Conservation (phyloP, 2,329 filamentous ascomycete genomes). For the Penicillium sp. region DNA sequence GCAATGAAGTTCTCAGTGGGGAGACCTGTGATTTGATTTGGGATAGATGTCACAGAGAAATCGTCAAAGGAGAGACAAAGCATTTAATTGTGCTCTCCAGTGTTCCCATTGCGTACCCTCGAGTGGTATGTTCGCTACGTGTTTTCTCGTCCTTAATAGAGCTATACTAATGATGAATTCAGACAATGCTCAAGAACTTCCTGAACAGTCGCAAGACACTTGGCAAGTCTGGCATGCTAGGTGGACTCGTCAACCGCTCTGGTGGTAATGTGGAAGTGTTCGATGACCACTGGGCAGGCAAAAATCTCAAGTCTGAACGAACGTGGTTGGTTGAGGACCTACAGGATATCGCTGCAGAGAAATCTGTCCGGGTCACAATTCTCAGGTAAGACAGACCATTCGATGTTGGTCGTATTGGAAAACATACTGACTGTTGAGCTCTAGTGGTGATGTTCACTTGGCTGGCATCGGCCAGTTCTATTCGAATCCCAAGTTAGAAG, state of each 20-base stretch:
- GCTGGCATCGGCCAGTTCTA: slow-evolving; percentile 93
- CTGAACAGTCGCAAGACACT: slow-evolving; percentile 86
- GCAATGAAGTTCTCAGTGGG: slow-evolving; percentile 74
- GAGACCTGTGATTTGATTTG: slow-evolving; percentile 84
- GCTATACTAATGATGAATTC: slow-evolving; percentile 42
- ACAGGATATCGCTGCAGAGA: slow-evolving; percentile 88
- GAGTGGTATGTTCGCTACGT: slow-evolving; percentile 57
- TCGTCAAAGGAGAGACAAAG: slow-evolving; percentile 78
- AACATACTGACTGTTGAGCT: slow-evolving; percentile 1
- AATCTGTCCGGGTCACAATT: slow-evolving; percentile 87
- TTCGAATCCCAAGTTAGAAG: slow-evolving; percentile 76
- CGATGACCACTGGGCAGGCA: slow-evolving; percentile 97
- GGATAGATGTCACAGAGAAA: slow-evolving; percentile 77
- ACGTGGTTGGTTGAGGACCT: slow-evolving; percentile 84
- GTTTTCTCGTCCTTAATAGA: neutral
- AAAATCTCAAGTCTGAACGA: slow-evolving; percentile 87
- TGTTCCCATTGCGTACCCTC: slow-evolving; percentile 77
- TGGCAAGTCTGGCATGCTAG: slow-evolving; percentile 75
- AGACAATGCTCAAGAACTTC: slow-evolving; percentile 65
- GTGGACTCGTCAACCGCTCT: slow-evolving; percentile 78
- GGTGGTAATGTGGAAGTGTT: slow-evolving; percentile 89
- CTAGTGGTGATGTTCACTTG: slow-evolving; percentile 85
- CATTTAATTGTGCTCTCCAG: slow-evolving; percentile 86
- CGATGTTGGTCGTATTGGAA: neutral
- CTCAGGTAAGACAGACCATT: slow-evolving; percentile 56